phyloP scores from a whole-genome alignment of 345 rosid genomes.

The Eucalyptus guilfoylei region DNA sequence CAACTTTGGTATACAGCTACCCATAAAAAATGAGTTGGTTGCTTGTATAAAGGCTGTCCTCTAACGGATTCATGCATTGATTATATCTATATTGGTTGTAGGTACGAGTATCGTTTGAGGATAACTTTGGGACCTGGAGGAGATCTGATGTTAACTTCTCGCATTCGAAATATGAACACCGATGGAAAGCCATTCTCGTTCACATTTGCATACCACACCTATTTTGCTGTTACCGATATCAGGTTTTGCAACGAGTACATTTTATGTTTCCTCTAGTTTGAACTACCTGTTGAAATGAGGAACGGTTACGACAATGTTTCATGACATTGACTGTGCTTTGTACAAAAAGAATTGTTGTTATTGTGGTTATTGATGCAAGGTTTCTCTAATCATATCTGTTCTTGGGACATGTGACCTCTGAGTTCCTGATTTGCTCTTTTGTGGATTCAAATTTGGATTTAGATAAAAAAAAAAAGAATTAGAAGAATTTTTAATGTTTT shows the following conservation, averaged over 20 bases:
- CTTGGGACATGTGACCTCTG: not conserved
- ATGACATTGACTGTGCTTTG: not conserved
- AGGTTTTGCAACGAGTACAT: slow-evolving; percentile 10
- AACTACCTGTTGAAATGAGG: not conserved
- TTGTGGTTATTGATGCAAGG: not conserved
- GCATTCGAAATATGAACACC: slow-evolving; percentile 37
- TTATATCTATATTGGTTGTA: not conserved
- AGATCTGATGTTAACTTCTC: slow-evolving; percentile 54
- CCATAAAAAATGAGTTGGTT: not conserved
- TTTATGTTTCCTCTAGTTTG: not conserved
- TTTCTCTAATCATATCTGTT: not conserved
- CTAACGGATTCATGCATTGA: not conserved
- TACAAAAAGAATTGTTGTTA: not conserved
- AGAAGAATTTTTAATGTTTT: not conserved
- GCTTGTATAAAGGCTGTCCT: not conserved
- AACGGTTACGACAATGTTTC: not conserved
- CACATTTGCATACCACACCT: slow-evolving; percentile 54
- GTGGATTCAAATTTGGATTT: not conserved
- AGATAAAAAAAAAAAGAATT: not conserved
- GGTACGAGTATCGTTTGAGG: slow-evolving; percentile 48
- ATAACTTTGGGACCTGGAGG: slow-evolving; percentile 43
- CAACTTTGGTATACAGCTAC: not conserved
- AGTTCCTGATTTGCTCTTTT: not conserved
- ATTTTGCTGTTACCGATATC: slow-evolving; percentile 46
- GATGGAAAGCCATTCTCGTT: slow-evolving; percentile 55